Evolutionary conservation across 1,139 yeast species (phyloP), one percentile per base, ranked within the genome.

Genomic region (Candida labiduridarum): DNA sequence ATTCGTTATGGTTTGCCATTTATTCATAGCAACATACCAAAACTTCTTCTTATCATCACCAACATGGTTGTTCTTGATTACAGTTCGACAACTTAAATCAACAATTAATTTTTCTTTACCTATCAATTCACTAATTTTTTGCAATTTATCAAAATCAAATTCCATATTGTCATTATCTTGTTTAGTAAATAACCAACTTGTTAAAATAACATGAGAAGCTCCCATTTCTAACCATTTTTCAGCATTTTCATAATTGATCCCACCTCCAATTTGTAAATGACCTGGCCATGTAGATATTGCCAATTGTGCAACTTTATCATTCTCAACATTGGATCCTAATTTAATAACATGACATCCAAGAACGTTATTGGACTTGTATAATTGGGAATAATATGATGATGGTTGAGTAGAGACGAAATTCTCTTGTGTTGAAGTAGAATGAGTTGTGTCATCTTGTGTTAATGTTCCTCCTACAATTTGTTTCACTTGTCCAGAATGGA

Each of bases 381-480:
- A 70, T n/a, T 78, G 58, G 1, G 96, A 91, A 63, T 86, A 94
- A 68, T 82, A 85, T 1, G 85, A 79, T 0, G 97, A 82, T 1
- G 96, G 86, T 46, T 87, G 79, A 29, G 80, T 69, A 8, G 96
- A 85, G 2, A 92, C 89, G 63, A 88, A 92, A 67, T 94, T 95
- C 41, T 96, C 95, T 38, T 76, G 69, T 12, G 86, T 76, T 2
- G 67, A 57, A 5, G 68, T 56, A 2, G 62, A 53, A 30, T 63
- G 59, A 6, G 58, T 44, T 11, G 62, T 63, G 51, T 82, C 84
- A 55, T 84, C 85, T 11, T 78, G 76, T 0, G 78, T 74, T 22
- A 95, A 75, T 0, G 97, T 88, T 0, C 97, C 96, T 2, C 99
- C 99, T 0, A 95, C 98, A 48, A 94, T 94, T 67, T 94, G 99